A percentile compares a stretch with the other conserved stretches of the same genome.
Evolutionary conservation across 2,329 filamentous ascomycete genomes (phyloP).

Genomic region (Gnomoniopsis smithogilvyi): DNA sequence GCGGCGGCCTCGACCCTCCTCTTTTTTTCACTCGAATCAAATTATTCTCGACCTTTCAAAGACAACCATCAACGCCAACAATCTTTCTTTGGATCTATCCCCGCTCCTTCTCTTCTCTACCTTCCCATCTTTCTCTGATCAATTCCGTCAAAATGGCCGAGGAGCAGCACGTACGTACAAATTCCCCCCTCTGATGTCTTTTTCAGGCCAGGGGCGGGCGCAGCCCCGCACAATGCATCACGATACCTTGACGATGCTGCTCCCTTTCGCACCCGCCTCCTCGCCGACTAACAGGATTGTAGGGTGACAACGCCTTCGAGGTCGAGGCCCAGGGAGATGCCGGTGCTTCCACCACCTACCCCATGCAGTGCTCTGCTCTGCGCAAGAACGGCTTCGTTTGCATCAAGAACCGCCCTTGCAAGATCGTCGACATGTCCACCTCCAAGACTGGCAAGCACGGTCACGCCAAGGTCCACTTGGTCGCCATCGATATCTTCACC

Average conservation of each 20-base stretch:
- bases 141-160: slow-evolving; percentile 56
- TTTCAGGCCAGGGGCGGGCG: slow-evolving; percentile 25
- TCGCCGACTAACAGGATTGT: slow-evolving; percentile 11
- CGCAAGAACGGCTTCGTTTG: slow-evolving; percentile 99
- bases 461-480: slow-evolving; percentile 99
- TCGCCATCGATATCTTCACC: slow-evolving; percentile 99
- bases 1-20: background rate
- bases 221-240: slow-evolving; percentile 44
- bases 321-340: slow-evolving; percentile 69
- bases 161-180: slow-evolving; percentile 45
- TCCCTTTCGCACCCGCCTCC: slow-evolving; percentile 5
- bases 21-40: background rate
- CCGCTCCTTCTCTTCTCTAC: slow-evolving; percentile 7
- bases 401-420: slow-evolving; percentile 99
- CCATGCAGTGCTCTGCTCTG: slow-evolving; percentile 99
- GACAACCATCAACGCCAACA: background rate
- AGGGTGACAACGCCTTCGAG: slow-evolving; percentile 78
- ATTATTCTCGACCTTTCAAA: background rate
- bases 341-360: slow-evolving; percentile 90
- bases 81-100: slow-evolving; percentile 14
- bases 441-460: slow-evolving; percentile 99
- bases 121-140: slow-evolving; percentile 20
- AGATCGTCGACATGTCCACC: slow-evolving; percentile 99
- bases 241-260: slow-evolving; percentile 1
- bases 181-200: slow-evolving; percentile 15